Evolutionary conservation across 1,284 basidiomycete genomes (phyloP), one percentile per base, ranked within the genome.

Genomic region (Irpex sp.): DNA sequence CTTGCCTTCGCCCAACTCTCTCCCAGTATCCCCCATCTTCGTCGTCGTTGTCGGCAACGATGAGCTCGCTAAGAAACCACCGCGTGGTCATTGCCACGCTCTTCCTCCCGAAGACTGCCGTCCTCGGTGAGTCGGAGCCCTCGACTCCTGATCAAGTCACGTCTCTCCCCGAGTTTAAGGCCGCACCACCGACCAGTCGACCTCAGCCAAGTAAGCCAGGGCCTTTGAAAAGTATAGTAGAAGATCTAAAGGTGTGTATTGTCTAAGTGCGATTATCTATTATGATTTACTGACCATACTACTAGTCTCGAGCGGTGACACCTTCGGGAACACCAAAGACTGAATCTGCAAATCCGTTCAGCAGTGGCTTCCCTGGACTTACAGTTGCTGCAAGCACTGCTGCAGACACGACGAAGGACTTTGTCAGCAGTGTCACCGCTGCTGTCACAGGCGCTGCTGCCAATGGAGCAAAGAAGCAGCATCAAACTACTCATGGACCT

Each of bases 41-140:
- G 31, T 51, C 56, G 54, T 62, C 66, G 53, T 43, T 58, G 57
- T 61, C 43, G 43, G 9, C 69, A 59, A 74, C 76, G 66, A 89
- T 90, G 88, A 82, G 74, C 71, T 80, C 87, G 63, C 81, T 89
- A 66, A 79, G 86, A 63, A 84, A 86, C 73, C 87, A 90, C 71
- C 79, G 90, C 37, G 80, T 90, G 60, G 78, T 93, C 72, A 87
- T 93, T 72, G 90, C 90, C 11, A 88, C 89, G 19, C 85, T 93
- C 61, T 92, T 92, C 70, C 84, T 93, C 55, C 91, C 90, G 39
- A 84, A 82, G 63, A 90, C 89, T 39, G 83, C 83, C 55, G 81
- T 85, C 56, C 76, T 86, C 47, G 85, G 83, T 70, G 82, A 88
- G 61, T 84, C 83, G 1, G 72, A 72, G 9, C 82, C 81, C 0